These are phyloP conservation scores for Thalassiosira profunda DNA, from an alignment of 108 stramenopile genomes.

Conservation along the genomic window DNA sequence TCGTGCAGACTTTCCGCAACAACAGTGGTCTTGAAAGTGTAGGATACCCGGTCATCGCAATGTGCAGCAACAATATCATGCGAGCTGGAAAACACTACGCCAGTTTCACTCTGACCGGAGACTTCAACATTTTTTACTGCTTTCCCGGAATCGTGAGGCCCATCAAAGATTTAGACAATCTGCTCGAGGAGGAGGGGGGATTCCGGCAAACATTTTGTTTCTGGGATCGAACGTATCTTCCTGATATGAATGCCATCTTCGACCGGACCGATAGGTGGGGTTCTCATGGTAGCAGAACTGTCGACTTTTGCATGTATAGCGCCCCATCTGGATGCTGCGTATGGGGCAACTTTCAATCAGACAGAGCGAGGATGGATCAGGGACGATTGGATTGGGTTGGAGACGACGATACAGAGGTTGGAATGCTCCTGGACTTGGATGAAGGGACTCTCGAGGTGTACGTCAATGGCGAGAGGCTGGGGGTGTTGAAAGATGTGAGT, in stretches of 20 bases:
- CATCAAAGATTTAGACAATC: not conserved
- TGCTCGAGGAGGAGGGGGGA: too few relatives aligned
- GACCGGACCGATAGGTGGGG: not conserved
- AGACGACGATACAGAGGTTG: not conserved
- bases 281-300: not conserved
- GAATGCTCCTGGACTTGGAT: not conserved
- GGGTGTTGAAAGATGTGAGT: slow-evolving; percentile 5
- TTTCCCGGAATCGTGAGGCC: not conserved
- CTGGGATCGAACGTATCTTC: too few relatives aligned
- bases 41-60: not conserved
- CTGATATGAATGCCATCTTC: not conserved
- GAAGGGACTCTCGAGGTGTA: not conserved
- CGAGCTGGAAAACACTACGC: slow-evolving; percentile 2
- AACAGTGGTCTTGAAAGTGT: too few relatives aligned
- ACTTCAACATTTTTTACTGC: not conserved
- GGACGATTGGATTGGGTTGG: not conserved
- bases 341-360: not conserved
- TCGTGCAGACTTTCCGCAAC: not conserved
- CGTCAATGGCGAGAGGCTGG: not conserved
- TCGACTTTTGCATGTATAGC: not conserved
- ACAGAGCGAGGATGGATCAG: not conserved
- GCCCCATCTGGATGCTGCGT: not conserved
- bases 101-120: not conserved
- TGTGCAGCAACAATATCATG: slow-evolving; percentile 3
- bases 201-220: not conserved